Evolutionary conservation across 2,329 filamentous ascomycete species (phyloP), one percentile per base, ranked within the genome.

Genomic region (Fusarium nematophilum): DNA sequence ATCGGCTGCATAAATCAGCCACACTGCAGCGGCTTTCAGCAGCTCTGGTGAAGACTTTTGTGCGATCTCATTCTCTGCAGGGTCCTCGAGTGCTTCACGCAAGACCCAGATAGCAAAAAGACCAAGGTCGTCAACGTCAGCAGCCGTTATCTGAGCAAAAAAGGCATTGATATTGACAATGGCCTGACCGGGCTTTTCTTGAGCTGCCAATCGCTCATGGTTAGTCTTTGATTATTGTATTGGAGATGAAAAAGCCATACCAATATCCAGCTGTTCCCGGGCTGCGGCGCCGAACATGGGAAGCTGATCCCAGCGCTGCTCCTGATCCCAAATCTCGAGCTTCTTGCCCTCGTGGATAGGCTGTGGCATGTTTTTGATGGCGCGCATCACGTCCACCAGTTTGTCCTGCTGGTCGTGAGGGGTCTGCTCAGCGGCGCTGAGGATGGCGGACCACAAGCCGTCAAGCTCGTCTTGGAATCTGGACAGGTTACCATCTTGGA

Each of bases 401-500:
- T 64, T 66, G 25, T 42, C 55, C 40, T 67, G 64, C 51, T 63
- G 43, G 36, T 53, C 50, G n/a, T 64, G 59, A 9, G 64, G 45
- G 34, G 50, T 67, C 42, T 67, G 38, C 48, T 66, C 50, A 14
- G 59, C 64, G 21, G 55, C 59, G 39, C 40, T 54, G 39, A 67
- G 47, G 17, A 67, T 21, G 8, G n/a, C 40, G 2, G 33, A 46
- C 64, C 64, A 67, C 6, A 67, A 17, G 5, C 14, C 4, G 11
- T 59, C 5, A 15, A 67, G 53, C 17, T 62, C 36, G 3, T 55
- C 23, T 15, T 67, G 62, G 5, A 57, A n/a, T 4, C 53, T 59
- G 3, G 38, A 36, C 37, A 55, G 17, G 17, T 64, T 47, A 10
- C 54, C 53, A 8, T 54, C 26, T 6, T 56, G 49, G 21, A 49